Evolutionary conservation across 495 filamentous ascomycete genomes (phyloP).

Genomic region (Podospora conica): DNA sequence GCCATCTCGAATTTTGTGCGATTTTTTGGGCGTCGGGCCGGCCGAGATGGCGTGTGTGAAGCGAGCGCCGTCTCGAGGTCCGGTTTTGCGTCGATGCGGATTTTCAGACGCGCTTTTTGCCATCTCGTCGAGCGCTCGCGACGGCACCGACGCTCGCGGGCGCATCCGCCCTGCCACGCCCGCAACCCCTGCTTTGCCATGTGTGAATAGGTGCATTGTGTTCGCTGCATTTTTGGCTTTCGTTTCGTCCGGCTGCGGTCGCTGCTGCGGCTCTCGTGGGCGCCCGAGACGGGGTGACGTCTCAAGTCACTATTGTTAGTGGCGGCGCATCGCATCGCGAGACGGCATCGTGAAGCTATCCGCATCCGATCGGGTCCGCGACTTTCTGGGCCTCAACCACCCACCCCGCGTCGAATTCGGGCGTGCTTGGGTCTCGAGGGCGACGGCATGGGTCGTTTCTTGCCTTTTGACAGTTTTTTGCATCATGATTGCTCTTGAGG

Average conservation of each 20-base stretch:
- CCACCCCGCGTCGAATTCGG: not conserved
- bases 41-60: not conserved
- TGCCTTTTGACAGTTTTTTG: not conserved
- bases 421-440: not conserved
- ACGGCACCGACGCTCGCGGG: conserved; percentile 17
- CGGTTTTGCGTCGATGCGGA: not conserved
- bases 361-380: conserved; percentile 20
- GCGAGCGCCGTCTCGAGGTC: not conserved
- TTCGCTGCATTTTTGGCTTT: conserved; percentile 25
- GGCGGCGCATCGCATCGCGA: conserved; percentile 4
- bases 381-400: conserved; percentile 8
- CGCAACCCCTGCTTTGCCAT: conserved; percentile 29
- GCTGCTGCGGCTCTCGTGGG: not conserved
- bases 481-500: not conserved
- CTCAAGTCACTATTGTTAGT: conserved; percentile 24
- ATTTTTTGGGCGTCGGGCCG: conserved; percentile 15
- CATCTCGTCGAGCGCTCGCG: conserved; percentile 15
- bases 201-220: conserved; percentile 9
- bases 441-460: conserved; percentile 1
- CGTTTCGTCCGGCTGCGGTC: conserved; percentile 10
- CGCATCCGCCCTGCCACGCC: conserved; percentile 30
- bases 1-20: conserved; percentile 16
- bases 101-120: conserved; percentile 24
- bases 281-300: conserved; percentile 1
- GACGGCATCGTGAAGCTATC: conserved; percentile 38